A percentile compares a stretch with the other conserved stretches of the same genome.
Conservation (phyloP, 768 basidiomycete genomes). For the Suillus plorans region DNA sequence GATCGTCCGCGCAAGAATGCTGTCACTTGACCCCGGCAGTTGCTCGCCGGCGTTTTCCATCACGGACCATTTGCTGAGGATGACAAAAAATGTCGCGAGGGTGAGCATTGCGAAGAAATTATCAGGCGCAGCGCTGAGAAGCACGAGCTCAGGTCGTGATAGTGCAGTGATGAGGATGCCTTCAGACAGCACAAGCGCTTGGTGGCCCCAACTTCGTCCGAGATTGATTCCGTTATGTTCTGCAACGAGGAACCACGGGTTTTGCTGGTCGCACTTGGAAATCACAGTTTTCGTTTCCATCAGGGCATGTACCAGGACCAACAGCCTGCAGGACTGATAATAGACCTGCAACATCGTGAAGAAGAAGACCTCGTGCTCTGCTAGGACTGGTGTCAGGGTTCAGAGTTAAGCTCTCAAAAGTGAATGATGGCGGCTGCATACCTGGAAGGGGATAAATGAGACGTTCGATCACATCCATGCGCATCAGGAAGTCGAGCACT, state of each 20-base stretch:
- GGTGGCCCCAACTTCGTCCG: slow-evolving; percentile 37
- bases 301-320: slow-evolving; percentile 38
- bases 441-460: slow-evolving; percentile 38
- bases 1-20: slow-evolving; percentile 34
- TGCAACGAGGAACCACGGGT: slow-evolving; percentile 33
- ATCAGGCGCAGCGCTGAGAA: slow-evolving; percentile 44
- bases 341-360: slow-evolving; percentile 41
- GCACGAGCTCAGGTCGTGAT: slow-evolving; percentile 30
- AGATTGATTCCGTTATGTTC: slow-evolving; percentile 35
- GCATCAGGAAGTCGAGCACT: slow-evolving; percentile 29
- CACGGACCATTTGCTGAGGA: slow-evolving; percentile 43
- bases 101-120: slow-evolving; percentile 40
- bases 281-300: slow-evolving; percentile 25
- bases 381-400: slow-evolving; percentile 37
- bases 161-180: slow-evolving; percentile 35
- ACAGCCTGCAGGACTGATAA: slow-evolving; percentile 40
- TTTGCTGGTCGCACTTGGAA: slow-evolving; percentile 13
- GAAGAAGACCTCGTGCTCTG: slow-evolving; percentile 42
- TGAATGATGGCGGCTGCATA: slow-evolving; percentile 17
- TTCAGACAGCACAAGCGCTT: slow-evolving; percentile 38
- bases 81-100: slow-evolving; percentile 43
- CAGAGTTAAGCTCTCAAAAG: slow-evolving; percentile 15
- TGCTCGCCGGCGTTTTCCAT: slow-evolving; percentile 33
- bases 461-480: slow-evolving; percentile 37
- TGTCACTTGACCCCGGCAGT: slow-evolving; percentile 38